These are phyloP conservation scores for Ceratocystis papillata DNA, from an alignment of 2,329 filamentous ascomycete species.

Conservation along the genomic window DNA sequence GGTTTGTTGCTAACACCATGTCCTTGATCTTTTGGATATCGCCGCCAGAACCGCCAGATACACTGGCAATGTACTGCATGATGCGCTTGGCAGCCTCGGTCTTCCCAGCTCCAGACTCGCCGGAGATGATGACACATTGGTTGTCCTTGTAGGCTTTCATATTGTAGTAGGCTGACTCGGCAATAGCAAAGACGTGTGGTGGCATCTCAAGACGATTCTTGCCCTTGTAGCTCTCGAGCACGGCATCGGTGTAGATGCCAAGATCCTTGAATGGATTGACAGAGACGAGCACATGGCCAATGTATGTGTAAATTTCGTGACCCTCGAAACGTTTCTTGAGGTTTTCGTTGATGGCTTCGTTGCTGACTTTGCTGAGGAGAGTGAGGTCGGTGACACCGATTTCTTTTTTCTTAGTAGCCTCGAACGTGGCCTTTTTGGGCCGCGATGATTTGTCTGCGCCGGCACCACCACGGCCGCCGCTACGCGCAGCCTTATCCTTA, in stretches of 20 bases:
- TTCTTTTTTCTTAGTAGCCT: conserved; percentile 97
- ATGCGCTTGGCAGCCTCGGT: conserved; percentile 96
- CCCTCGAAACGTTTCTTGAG: conserved; percentile 96
- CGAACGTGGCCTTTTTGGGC: conserved; percentile 92
- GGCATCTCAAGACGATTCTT: conserved; percentile 94
- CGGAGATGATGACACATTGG: conserved; percentile 98
- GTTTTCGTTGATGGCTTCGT: conserved; percentile 99
- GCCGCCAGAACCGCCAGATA: conserved; percentile 72
- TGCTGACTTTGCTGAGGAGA: conserved; percentile 94
- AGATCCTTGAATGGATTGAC: conserved; percentile 97
- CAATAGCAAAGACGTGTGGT: conserved; percentile 94
- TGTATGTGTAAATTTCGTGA: conserved; percentile 98
- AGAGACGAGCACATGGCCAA: conserved; percentile 97
- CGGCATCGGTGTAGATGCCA: conserved; percentile 93
- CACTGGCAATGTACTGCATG: conserved; percentile 99
- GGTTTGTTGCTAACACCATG: conserved; percentile 98
- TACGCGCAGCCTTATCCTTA: conserved; percentile 39
- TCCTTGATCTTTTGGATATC: conserved; percentile 97
- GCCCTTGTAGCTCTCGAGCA: conserved; percentile 86
- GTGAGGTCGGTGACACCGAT: conserved; percentile 97
- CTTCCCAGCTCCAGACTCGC: conserved; percentile 95
- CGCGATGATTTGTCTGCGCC: conserved; percentile 41
- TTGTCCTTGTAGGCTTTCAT: conserved; percentile 99
- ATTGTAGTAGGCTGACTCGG: conserved; percentile 95
- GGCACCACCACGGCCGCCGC: conserved; percentile 28